Conservation (phyloP, 345 rosid species). For the Fremontodendron californicum region DNA sequence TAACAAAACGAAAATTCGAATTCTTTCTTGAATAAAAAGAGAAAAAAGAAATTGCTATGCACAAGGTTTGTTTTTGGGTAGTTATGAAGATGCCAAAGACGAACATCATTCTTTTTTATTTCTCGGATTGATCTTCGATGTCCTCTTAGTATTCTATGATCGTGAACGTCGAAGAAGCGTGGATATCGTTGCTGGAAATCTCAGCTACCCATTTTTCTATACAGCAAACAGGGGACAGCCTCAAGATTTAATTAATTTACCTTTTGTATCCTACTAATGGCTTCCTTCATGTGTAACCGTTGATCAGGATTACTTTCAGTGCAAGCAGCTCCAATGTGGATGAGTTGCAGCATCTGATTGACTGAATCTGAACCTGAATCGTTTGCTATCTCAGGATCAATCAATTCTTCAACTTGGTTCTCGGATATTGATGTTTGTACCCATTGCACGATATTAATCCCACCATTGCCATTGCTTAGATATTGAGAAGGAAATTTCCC, state of each 20-base stretch:
- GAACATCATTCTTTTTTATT: not conserved
- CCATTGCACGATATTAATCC: constrained; percentile 59
- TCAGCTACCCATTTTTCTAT: constrained; percentile 2
- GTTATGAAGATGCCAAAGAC: not conserved
- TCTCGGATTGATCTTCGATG: not conserved
- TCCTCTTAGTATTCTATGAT: not conserved
- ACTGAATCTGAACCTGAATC: constrained; percentile 26
- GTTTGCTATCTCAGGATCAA: constrained; percentile 60
- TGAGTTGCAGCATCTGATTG: constrained; percentile 40
- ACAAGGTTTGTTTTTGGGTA: too few relatives aligned
- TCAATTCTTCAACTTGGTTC: constrained; percentile 41
- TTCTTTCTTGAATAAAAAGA: not conserved
- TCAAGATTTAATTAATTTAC: constrained; percentile 19
- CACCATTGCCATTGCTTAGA: constrained; percentile 50
- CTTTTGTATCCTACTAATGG: constrained; percentile 53
- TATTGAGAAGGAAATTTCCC: constrained; percentile 77
- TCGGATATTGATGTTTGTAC: constrained; percentile 40
- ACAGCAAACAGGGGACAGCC: not conserved
- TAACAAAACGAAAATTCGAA: not conserved
- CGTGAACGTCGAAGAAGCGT: not conserved
- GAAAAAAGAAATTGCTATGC: not conserved
- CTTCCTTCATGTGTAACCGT: constrained; percentile 53
- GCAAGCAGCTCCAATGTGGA: constrained; percentile 61
- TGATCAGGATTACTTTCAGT: constrained; percentile 40
- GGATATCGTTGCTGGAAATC: not conserved